phyloP scores from a whole-genome alignment of 2,329 filamentous ascomycete genomes.

The Fusarium tjaetaba region DNA sequence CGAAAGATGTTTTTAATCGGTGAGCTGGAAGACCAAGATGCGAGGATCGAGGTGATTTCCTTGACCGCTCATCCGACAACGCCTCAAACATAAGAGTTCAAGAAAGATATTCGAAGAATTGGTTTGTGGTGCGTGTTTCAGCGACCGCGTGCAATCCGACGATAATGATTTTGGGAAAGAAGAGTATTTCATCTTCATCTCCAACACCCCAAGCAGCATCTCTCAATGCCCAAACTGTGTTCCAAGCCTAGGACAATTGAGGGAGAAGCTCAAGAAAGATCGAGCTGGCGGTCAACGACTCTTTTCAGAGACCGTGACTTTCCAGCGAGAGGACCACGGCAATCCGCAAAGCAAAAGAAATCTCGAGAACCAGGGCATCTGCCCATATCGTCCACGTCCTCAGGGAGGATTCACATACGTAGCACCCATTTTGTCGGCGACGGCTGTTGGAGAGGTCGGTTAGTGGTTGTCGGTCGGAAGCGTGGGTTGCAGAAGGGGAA shows the following conservation, averaged over 20 bases:
- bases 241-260: conserved; percentile 59
- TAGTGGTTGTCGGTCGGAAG: conserved; percentile 51
- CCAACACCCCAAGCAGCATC: conserved; percentile 78
- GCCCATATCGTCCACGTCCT: conserved; percentile 47
- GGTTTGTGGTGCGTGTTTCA: conserved; percentile 42
- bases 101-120: conserved; percentile 51
- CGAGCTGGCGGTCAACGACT: conserved; percentile 73
- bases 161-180: conserved; percentile 83
- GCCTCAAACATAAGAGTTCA: conserved; percentile 63
- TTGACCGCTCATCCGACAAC: conserved; percentile 77
- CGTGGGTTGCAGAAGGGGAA: conserved; percentile 15
- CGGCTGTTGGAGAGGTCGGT: conserved; percentile 52
- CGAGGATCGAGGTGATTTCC: not conserved
- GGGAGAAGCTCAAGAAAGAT: conserved; percentile 75
- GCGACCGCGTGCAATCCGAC: conserved; percentile 44
- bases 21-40: conserved; percentile 60
- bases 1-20: conserved; percentile 82
- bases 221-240: conserved; percentile 64
- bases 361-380: conserved; percentile 60
- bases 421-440: conserved; percentile 56
- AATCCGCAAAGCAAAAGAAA: conserved; percentile 69
- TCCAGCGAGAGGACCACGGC: conserved; percentile 88
- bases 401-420: conserved; percentile 64
- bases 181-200: conserved; percentile 72
- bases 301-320: conserved; percentile 45